Evolutionary conservation across 2,329 filamentous ascomycete genomes (phyloP).

Genomic region (Hypoxylon sp.): DNA sequence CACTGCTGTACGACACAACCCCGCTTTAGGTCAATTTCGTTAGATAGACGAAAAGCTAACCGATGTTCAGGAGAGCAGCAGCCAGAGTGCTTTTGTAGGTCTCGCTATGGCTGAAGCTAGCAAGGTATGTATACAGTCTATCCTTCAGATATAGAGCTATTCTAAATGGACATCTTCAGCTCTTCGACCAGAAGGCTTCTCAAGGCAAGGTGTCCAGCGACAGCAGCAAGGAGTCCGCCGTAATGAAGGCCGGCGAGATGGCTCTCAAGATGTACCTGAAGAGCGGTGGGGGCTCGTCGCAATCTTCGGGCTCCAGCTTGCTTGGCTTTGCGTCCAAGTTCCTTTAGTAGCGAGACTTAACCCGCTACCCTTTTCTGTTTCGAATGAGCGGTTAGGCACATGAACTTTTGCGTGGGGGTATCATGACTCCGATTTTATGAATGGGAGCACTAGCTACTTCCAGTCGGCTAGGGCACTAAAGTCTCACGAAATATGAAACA

Average conservation of each 20-base stretch:
- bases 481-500: constrained; percentile 1
- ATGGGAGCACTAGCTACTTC: neutral
- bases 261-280: constrained; percentile 94
- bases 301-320: constrained; percentile 46
- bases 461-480: constrained; percentile 3
- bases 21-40: neutral
- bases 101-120: constrained; percentile 90
- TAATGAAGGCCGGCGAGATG: constrained; percentile 85
- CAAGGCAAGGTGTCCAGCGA: constrained; percentile 67
- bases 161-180: constrained; percentile 52
- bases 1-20: constrained; percentile 50
- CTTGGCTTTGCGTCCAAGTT: constrained; percentile 53
- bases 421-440: neutral
- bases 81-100: constrained; percentile 84
- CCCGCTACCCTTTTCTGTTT: neutral
- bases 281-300: constrained; percentile 62
- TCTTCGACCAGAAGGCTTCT: constrained; percentile 71
- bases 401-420: neutral
- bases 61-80: constrained; percentile 57
- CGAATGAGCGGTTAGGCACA: neutral
- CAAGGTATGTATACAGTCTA: constrained; percentile 66
- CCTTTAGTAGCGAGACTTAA: constrained; percentile 34
- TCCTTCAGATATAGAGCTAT: neutral
- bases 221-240: constrained; percentile 82
- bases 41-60: constrained; percentile 41